A percentile compares a stretch with the other conserved stretches of the same genome.
Evolutionary conservation across 108 stramenopile genomes (phyloP).

Genomic region (Epipyxis sp.): DNA sequence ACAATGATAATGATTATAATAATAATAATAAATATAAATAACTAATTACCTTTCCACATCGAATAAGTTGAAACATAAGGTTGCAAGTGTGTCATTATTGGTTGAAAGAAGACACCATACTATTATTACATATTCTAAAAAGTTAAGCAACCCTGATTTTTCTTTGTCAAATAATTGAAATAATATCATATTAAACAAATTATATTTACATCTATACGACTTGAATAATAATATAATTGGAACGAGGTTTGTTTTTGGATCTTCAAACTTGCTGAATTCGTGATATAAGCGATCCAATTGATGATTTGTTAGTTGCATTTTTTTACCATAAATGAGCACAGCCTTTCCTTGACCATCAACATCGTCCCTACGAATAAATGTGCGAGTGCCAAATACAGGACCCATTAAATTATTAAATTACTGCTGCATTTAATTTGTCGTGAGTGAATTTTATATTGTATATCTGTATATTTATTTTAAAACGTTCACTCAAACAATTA

Average conservation of each 20-base stretch:
- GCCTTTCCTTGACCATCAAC: background rate
- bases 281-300: conserved; percentile 5
- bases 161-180: background rate
- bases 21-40: background rate
- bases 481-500: too few relatives aligned
- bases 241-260: background rate
- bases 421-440: too few relatives aligned
- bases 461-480: too few relatives aligned
- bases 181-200: background rate
- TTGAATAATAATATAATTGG: background rate
- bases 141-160: background rate
- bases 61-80: conserved; percentile 1
- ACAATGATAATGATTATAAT: background rate
- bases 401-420: too few relatives aligned
- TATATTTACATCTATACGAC: background rate
- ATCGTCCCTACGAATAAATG: conserved; percentile 1
- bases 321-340: background rate
- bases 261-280: background rate
- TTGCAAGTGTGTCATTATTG: background rate
- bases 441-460: too few relatives aligned
- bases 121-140: background rate
- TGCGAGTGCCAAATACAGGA: too few relatives aligned
- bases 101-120: background rate
- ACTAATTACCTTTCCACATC: conserved; percentile 2
- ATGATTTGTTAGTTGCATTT: background rate